Evolutionary conservation across 2,329 filamentous ascomycete species (phyloP), one percentile per base, ranked within the genome.

Genomic region (Exophiala calicioides): DNA sequence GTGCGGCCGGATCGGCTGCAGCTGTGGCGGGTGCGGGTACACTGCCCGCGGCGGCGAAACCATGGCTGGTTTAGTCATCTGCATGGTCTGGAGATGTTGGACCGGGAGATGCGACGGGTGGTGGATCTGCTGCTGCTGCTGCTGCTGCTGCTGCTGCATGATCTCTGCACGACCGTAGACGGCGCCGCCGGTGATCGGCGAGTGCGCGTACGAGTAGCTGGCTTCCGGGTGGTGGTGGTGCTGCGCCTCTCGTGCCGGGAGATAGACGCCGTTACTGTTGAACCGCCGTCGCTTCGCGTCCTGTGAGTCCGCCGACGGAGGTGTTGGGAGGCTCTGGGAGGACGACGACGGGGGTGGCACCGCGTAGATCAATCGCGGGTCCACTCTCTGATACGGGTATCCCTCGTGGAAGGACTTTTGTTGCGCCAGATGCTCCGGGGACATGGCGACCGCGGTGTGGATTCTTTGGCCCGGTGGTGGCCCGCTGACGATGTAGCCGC

Each of bases 271-370:
- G 42, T 65, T 65, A 32, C 70, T 71, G 53, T 78, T 79, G 59
- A 78, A 78, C 27, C 84, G 78, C 16, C 84, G 79, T 46, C 83
- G 77, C 61, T 87, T 86, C 20, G 69, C 65, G 42, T 85, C 82
- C 7, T 75, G 72, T n/a, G 47, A 53, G 12, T 56, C 56, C 3
- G 39, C 31, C 15, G 52, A 52, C 9, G 49, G 52, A 29, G 52
- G 52, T 30, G 47, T 46, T 12, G 50, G 55, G 16, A 55, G 44
- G 19, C 46, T 27, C 21, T 49, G 46, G 13, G 42, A 16, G n/a
- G 56, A 24, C 26, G 52, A 40, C 13, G 52, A 41, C 1, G 52
- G 47, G 40, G 56, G 29, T 26, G 52, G 43, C 13, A 55, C 44
- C 1, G 52, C 50, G 40, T 57, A 58, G 8, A 52, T 38, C 32